phyloP scores from a whole-genome alignment of 257 asterid species.

The Sherardia arvensis region DNA sequence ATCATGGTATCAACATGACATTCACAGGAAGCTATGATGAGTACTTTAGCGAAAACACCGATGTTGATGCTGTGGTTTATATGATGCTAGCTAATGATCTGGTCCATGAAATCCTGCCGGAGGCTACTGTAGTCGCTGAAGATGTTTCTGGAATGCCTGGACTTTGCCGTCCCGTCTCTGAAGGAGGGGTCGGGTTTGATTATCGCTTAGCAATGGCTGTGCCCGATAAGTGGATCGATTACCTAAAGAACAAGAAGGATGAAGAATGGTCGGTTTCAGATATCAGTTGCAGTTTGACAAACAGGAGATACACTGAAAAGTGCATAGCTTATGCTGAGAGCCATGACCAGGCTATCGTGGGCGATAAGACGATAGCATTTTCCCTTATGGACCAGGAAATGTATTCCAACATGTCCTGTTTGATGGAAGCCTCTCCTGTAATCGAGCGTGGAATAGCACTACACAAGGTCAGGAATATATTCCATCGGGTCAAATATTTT shows the following conservation, averaged over 20 bases:
- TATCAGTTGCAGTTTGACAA: slow-evolving; percentile 69
- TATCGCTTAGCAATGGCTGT: slow-evolving; percentile 96
- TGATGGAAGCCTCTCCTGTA: slow-evolving; percentile 70
- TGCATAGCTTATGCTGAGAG: slow-evolving; percentile 98
- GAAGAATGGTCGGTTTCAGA: slow-evolving; percentile 85
- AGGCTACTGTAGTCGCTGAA: slow-evolving; percentile 87
- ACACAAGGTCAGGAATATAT: slow-evolving; percentile 56
- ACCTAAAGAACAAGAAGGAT: slow-evolving; percentile 68
- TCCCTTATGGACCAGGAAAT: slow-evolving; percentile 88
- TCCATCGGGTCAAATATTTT: neutral
- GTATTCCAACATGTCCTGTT: slow-evolving; percentile 92
- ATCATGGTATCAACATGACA: slow-evolving; percentile 76
- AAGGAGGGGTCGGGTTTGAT: slow-evolving; percentile 93
- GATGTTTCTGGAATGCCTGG: slow-evolving; percentile 99
- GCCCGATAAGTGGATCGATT: slow-evolving; percentile 96
- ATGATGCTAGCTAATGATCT: slow-evolving; percentile 86
- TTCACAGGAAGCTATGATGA: slow-evolving; percentile 75
- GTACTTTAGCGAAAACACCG: slow-evolving; percentile 81
- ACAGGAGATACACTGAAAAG: slow-evolving; percentile 85
- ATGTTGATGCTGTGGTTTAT: slow-evolving; percentile 90
- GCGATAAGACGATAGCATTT: slow-evolving; percentile 92
- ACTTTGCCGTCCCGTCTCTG: slow-evolving; percentile 66
- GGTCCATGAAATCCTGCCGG: slow-evolving; percentile 65
- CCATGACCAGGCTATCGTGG: slow-evolving; percentile 98
- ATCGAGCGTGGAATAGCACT: slow-evolving; percentile 88